Percentiles rank a stretch among this genome's conserved stretches.
These are phyloP conservation scores for Ogataea pignaliae DNA, from an alignment of 805 yeast genomes.

Conservation along the genomic window DNA sequence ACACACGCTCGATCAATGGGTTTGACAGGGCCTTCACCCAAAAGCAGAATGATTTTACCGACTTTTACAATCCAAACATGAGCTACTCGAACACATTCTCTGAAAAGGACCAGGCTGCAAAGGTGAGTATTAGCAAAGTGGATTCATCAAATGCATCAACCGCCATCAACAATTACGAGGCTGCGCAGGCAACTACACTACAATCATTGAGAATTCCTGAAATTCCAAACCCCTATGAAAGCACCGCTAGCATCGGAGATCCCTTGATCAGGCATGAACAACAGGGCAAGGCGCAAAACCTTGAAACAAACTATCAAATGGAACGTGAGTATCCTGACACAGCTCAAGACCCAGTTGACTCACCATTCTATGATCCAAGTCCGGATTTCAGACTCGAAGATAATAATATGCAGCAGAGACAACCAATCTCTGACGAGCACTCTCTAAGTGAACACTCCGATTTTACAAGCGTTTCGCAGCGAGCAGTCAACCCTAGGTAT, in stretches of 20 bases:
- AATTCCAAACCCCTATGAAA: neutral
- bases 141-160: neutral
- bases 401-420: constrained; percentile 2
- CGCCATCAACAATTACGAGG: neutral
- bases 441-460: constrained; percentile 45
- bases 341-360: neutral
- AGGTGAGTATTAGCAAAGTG: neutral
- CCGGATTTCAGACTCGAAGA: constrained; percentile 5
- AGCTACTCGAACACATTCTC: constrained; percentile 1
- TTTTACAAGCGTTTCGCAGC: constrained; percentile 74
- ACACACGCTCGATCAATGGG: no score
- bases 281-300: no score
- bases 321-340: no score
- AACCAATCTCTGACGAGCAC: constrained; percentile 8
- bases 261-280: no score
- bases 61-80: constrained; percentile 1
- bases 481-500: constrained; percentile 63
- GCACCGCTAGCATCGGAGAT: neutral
- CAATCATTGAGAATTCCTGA: neutral
- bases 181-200: neutral
- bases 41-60: constrained; percentile 1
- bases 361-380: neutral
- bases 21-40: neutral
- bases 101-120: neutral
- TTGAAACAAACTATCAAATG: no score